Evolutionary conservation across 441 rosid genomes (phyloP).

Genomic region (Viola pubescens): DNA sequence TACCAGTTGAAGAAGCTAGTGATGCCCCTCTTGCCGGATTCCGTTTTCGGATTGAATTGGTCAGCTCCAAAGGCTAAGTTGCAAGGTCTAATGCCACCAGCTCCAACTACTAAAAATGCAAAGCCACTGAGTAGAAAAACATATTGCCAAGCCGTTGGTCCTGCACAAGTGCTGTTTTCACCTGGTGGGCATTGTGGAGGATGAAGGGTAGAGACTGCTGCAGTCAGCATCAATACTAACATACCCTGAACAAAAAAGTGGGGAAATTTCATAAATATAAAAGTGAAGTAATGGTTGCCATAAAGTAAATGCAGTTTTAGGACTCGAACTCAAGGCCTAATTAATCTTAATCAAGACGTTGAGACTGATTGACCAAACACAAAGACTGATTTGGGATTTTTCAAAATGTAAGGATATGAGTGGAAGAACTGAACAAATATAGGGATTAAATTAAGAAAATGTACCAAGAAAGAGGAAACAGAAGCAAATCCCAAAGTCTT

Average conservation of each 20-base stretch:
- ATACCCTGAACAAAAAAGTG: conserved; percentile 26
- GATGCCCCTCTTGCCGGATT: conserved; percentile 30
- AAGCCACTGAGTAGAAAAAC: conserved; percentile 23
- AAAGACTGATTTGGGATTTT: too few relatives aligned
- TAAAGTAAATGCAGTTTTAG: too few relatives aligned
- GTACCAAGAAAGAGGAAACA: conserved; percentile 28
- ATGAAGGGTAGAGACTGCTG: conserved; percentile 30
- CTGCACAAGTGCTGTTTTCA: conserved; percentile 9
- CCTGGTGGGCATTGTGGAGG: conserved; percentile 30
- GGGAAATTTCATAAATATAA: background rate
- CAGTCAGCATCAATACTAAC: conserved; percentile 29
- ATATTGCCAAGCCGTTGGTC: conserved; percentile 27
- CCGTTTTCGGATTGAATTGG: conserved; percentile 33
- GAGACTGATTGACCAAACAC: too few relatives aligned
- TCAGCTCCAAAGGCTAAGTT: conserved; percentile 43
- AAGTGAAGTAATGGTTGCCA: background rate
- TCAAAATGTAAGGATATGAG: too few relatives aligned
- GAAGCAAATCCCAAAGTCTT: conserved; percentile 29
- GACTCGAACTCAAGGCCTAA: too few relatives aligned
- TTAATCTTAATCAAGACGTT: too few relatives aligned
- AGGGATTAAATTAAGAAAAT: background rate
- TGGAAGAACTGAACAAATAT: too few relatives aligned
- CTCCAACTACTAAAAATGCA: conserved; percentile 30
- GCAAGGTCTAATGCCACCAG: conserved; percentile 42
- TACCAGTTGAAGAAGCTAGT: conserved; percentile 40